Evolutionary conservation across 2,329 filamentous ascomycete genomes (phyloP).

Genomic region (Sphaerulina vaccinii): DNA sequence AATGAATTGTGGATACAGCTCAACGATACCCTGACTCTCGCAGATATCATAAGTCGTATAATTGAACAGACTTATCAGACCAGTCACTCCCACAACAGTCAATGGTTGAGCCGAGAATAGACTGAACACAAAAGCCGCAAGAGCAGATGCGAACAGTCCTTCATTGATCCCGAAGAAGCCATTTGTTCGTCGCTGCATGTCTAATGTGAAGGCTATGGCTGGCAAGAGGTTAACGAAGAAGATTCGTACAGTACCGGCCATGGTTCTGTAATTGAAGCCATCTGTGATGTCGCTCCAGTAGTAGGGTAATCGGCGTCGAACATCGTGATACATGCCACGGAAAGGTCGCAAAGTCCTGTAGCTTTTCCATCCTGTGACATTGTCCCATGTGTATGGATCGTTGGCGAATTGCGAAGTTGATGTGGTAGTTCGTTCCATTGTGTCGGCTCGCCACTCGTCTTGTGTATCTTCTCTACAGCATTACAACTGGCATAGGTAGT

Average conservation of each 20-base stretch:
- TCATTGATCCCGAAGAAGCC: constrained; percentile 58
- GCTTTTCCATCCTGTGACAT: constrained; percentile 37
- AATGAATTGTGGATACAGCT: constrained; percentile 55
- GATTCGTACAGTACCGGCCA: constrained; percentile 57
- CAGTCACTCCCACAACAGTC: constrained; percentile 59
- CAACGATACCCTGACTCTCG: constrained; percentile 46
- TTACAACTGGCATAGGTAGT: too few relatives aligned
- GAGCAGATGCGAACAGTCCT: constrained; percentile 54
- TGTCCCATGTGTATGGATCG: constrained; percentile 40
- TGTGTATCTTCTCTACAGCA: too few relatives aligned
- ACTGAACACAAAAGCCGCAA: constrained; percentile 58
- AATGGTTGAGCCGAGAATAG: constrained; percentile 53
- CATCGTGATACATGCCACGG: constrained; percentile 56
- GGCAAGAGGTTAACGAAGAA: constrained; percentile 61
- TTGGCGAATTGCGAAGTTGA: constrained; percentile 26
- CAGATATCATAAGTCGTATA: constrained; percentile 61
- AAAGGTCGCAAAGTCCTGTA: constrained; percentile 45
- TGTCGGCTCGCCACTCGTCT: too few relatives aligned
- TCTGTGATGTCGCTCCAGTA: constrained; percentile 58
- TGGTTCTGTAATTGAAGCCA: constrained; percentile 54
- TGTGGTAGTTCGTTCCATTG: constrained; percentile 7
- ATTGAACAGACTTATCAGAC: constrained; percentile 56
- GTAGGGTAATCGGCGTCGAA: constrained; percentile 53
- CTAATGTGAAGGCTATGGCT: constrained; percentile 58
- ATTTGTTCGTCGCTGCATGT: constrained; percentile 57